These are phyloP conservation scores for Candida mesenterica DNA, from an alignment of 1,139 yeast species.

Conservation along the genomic window DNA sequence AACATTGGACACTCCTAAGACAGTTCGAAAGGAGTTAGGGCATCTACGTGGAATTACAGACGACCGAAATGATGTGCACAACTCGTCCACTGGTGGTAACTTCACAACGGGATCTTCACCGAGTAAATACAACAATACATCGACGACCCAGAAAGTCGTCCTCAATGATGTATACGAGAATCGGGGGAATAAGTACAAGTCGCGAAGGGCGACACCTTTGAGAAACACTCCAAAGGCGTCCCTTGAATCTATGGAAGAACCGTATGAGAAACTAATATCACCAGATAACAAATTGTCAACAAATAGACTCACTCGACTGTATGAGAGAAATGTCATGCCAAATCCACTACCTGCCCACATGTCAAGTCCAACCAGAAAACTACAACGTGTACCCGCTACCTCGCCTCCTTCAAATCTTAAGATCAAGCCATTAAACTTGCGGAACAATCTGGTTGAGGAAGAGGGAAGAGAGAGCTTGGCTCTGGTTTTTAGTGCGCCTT, in stretches of 20 bases:
- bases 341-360: background rate
- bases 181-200: background rate
- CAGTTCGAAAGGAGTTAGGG: too few relatives aligned
- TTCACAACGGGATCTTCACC: background rate
- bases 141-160: background rate
- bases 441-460: background rate
- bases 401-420: constrained; percentile 14
- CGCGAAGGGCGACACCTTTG: background rate
- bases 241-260: background rate
- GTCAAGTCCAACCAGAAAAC: background rate
- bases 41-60: too few relatives aligned
- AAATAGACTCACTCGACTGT: background rate
- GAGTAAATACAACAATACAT: background rate
- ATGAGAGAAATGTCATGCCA: background rate
- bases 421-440: constrained; percentile 10
- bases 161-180: background rate
- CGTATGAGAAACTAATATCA: background rate
- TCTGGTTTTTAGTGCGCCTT: background rate
- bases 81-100: too few relatives aligned
- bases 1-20: too few relatives aligned
- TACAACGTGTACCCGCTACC: background rate
- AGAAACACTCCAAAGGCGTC: too few relatives aligned
- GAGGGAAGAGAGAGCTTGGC: background rate
- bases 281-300: background rate
- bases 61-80: too few relatives aligned